A percentile compares a stretch with the other conserved stretches of the same genome.
phyloP scores from a whole-genome alignment of 805 yeast species.

The Zygosaccharomyces bailii region DNA sequence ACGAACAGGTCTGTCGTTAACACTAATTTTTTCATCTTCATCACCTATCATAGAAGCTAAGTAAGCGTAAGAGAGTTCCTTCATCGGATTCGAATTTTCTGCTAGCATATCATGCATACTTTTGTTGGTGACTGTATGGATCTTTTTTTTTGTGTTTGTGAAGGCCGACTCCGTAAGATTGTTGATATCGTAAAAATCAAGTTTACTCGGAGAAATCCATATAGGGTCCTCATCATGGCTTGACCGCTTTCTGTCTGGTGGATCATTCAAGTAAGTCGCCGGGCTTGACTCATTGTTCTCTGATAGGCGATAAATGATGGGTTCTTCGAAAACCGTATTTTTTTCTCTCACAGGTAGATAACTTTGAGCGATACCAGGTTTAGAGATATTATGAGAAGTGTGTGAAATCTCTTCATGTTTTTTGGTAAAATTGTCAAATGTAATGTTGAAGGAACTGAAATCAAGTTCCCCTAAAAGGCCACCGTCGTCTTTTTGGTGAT shows the following conservation, averaged over 20 bases:
- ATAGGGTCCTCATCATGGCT: conserved; percentile 29
- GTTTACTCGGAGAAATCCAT: conserved; percentile 36
- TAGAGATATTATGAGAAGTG: background rate
- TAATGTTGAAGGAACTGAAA: conserved; percentile 34
- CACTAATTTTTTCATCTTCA: conserved; percentile 10
- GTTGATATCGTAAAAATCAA: conserved; percentile 24
- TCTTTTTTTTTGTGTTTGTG: background rate
- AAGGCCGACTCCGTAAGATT: conserved; percentile 8
- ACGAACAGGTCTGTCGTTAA: conserved; percentile 22
- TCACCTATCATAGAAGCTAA: conserved; percentile 36
- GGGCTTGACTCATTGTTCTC: conserved; percentile 1
- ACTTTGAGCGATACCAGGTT: background rate
- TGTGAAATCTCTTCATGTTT: conserved; percentile 11
- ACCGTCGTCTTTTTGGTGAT: conserved; percentile 1
- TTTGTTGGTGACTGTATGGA: background rate
- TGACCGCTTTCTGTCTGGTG: background rate
- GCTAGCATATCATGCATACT: background rate
- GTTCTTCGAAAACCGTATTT: conserved; percentile 8
- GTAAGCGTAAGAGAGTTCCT: conserved; percentile 40
- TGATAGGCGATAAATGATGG: conserved; percentile 18
- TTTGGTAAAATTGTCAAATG: conserved; percentile 25
- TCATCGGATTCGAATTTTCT: conserved; percentile 8
- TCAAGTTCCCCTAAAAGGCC: conserved; percentile 30
- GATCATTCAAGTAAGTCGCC: background rate
- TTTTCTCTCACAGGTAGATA: background rate